A percentile compares a stretch with the other conserved stretches of the same genome.
Evolutionary conservation across 805 yeast species (phyloP).

Genomic region (Candida tallmaniae): DNA sequence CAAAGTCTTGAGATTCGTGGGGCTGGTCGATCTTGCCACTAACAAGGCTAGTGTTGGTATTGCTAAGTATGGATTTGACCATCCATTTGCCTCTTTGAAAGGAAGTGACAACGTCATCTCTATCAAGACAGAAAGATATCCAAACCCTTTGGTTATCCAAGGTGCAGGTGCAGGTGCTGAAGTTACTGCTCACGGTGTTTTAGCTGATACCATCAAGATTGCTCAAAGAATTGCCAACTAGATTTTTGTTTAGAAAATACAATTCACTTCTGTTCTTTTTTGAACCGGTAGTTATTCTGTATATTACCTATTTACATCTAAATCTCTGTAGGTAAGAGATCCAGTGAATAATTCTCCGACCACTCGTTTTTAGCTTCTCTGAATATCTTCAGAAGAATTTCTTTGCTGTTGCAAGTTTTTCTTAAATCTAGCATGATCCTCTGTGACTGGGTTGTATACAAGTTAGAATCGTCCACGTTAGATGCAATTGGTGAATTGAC

Average conservation of each 20-base stretch:
- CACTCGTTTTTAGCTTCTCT: conserved; percentile 43
- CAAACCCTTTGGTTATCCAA: conserved; percentile 89
- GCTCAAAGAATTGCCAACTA: conserved; percentile 73
- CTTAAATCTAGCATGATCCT: conserved; percentile 67
- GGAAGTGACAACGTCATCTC: conserved; percentile 97
- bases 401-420: conserved; percentile 52
- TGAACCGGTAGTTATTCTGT: background rate
- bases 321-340: conserved; percentile 14
- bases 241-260: conserved; percentile 1
- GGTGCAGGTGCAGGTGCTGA: conserved; percentile 95
- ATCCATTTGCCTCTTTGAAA: conserved; percentile 92
- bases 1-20: conserved; percentile 91
- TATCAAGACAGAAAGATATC: conserved; percentile 85
- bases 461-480: conserved; percentile 13
- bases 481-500: conserved; percentile 43
- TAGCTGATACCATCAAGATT: conserved; percentile 88
- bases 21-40: conserved; percentile 74
- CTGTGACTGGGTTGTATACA: conserved; percentile 58
- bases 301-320: conserved; percentile 3
- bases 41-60: conserved; percentile 79
- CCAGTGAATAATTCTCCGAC: conserved; percentile 11
- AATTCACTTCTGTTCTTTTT: too few relatives aligned
- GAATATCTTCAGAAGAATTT: conserved; percentile 48
- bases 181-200: conserved; percentile 75
- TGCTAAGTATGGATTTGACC: conserved; percentile 79